phyloP scores from a whole-genome alignment of 1,284 basidiomycete genomes.

The Puccinia novopanici region DNA sequence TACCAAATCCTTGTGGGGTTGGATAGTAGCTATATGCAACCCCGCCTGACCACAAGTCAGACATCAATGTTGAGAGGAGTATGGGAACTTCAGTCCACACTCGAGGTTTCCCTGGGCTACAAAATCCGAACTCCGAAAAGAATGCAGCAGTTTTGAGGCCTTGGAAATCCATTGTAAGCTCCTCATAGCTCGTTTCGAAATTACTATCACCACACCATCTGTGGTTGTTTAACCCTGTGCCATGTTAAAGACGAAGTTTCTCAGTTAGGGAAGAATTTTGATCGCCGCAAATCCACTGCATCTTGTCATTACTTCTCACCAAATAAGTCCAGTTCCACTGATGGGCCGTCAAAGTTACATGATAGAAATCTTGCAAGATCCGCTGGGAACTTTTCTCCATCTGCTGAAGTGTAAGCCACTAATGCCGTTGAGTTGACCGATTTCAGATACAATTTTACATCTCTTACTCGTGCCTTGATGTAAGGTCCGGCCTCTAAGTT shows the following conservation, averaged over 20 bases:
- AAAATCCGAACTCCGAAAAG: constrained; percentile 32
- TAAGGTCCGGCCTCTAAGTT: constrained; percentile 67
- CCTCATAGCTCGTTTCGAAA: constrained; percentile 15
- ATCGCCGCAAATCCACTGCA: neutral
- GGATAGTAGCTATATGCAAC: constrained; percentile 29
- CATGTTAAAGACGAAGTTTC: neutral
- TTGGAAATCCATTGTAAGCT: constrained; percentile 28
- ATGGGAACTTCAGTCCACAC: neutral
- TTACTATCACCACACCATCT: constrained; percentile 39
- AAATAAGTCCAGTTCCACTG: constrained; percentile 39
- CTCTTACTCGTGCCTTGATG: constrained; percentile 86
- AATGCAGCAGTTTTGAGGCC: constrained; percentile 11
- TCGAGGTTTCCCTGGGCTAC: neutral
- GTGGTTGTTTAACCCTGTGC: constrained; percentile 23
- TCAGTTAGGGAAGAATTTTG: neutral
- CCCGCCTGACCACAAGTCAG: constrained; percentile 22
- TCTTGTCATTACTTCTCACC: constrained; percentile 2
- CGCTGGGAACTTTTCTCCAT: constrained; percentile 65
- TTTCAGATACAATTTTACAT: constrained; percentile 66
- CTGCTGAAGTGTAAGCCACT: constrained; percentile 81
- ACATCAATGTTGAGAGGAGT: constrained; percentile 22
- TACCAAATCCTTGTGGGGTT: constrained; percentile 15
- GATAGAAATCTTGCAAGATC: constrained; percentile 39
- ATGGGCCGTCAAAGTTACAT: constrained; percentile 28
- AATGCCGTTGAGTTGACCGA: constrained; percentile 71